These are phyloP conservation scores for Vigna angularis DNA, from an alignment of 306 rosid genomes.

Conservation along the genomic window DNA sequence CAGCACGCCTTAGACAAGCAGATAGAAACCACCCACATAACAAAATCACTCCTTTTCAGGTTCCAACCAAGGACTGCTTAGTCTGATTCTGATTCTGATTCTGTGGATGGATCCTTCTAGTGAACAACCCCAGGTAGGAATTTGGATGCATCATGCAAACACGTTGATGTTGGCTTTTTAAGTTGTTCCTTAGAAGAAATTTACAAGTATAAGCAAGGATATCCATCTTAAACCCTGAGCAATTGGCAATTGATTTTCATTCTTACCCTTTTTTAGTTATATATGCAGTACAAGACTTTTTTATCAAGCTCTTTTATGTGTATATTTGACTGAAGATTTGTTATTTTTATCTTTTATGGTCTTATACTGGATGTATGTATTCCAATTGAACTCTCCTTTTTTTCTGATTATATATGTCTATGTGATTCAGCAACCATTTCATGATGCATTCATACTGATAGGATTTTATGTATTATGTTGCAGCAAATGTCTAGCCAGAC, in stretches of 20 bases:
- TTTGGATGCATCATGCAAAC: neutral
- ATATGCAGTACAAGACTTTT: neutral
- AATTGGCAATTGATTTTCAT: neutral
- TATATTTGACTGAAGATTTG: too few relatives aligned
- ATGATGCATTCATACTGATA: neutral
- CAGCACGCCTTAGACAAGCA: neutral
- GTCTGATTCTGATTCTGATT: neutral
- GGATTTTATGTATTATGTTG: neutral
- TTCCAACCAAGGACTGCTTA: neutral
- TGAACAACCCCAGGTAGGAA: constrained; percentile 75
- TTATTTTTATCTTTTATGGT: too few relatives aligned
- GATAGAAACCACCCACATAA: neutral
- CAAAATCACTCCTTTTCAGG: constrained; percentile 19
- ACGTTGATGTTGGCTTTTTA: neutral
- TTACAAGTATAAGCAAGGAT: neutral
- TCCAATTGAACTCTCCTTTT: constrained; percentile 12
- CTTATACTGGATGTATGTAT: too few relatives aligned
- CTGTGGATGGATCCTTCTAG: constrained; percentile 81
- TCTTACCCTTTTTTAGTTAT: neutral
- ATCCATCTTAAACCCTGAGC: neutral
- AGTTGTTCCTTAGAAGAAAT: neutral
- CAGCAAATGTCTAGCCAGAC: constrained; percentile 83
- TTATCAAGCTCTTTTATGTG: neutral
- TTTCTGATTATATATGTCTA: neutral
- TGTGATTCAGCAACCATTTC: neutral